Percentiles rank a stretch among this genome's conserved stretches.
phyloP scores from a whole-genome alignment of 2,329 filamentous ascomycete species.

The Didymella glomerata region DNA sequence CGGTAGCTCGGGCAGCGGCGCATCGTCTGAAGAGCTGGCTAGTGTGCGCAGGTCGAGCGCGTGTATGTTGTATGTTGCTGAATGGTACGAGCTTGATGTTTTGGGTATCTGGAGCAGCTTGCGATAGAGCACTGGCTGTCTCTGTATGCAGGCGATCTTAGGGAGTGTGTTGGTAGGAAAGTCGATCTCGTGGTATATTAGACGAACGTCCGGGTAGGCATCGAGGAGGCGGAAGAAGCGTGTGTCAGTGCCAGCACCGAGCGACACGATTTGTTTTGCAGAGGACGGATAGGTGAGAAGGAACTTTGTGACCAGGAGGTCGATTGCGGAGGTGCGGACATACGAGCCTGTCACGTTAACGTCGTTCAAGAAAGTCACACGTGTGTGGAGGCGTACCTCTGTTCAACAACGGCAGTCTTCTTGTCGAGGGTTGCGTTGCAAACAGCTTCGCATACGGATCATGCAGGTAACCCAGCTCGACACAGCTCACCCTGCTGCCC shows the following conservation, averaged over 20 bases:
- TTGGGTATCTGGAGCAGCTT: constrained; percentile 35
- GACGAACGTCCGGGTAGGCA: constrained; percentile 50
- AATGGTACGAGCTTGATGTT: constrained; percentile 55
- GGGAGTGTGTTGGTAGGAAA: constrained; percentile 76
- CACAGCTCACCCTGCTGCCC: constrained; percentile 86
- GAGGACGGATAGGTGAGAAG: constrained; percentile 57
- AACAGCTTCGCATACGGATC: constrained; percentile 81
- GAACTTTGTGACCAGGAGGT: constrained; percentile 78
- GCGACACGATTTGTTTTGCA: constrained; percentile 81
- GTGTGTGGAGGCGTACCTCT: constrained; percentile 67
- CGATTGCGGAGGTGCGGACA: constrained; percentile 83
- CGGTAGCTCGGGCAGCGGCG: constrained; percentile 44
- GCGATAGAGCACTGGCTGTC: constrained; percentile 40
- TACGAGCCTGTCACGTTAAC: constrained; percentile 75
- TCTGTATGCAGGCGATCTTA: constrained; percentile 64
- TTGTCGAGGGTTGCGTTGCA: constrained; percentile 63
- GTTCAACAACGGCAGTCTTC: constrained; percentile 91
- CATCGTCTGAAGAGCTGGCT: constrained; percentile 33
- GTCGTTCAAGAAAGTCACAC: neutral
- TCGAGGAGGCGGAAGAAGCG: constrained; percentile 79
- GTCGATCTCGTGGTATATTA: constrained; percentile 92
- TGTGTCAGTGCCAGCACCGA: constrained; percentile 94
- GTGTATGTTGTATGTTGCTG: constrained; percentile 62
- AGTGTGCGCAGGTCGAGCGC: constrained; percentile 74
- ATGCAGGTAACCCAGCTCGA: constrained; percentile 82